Percentiles rank a stretch among this genome's conserved stretches.
Conservation (phyloP, 1,284 basidiomycete genomes). For the Irpex rosettiformis region DNA sequence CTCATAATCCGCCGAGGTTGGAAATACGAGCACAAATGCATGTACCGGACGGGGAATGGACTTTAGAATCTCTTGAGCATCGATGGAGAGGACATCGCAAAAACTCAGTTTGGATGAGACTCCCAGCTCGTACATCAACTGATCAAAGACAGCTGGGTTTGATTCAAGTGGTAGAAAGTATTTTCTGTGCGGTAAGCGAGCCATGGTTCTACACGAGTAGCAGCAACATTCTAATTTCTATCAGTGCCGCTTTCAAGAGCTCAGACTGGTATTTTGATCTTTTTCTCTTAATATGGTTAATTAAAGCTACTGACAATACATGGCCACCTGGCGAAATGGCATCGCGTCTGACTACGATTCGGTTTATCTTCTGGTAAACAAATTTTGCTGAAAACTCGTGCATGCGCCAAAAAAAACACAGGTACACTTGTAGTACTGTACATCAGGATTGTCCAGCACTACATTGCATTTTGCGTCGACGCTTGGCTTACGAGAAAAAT, state of each 20-base stretch:
- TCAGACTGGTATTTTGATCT: no score
- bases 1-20: conserved; percentile 1
- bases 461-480: no score
- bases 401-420: not conserved
- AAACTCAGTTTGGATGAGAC: conserved; percentile 6
- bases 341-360: not conserved
- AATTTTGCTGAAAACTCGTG: not conserved
- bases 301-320: not conserved
- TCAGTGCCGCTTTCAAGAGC: no score
- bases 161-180: conserved; percentile 13
- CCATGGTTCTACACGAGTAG: no score
- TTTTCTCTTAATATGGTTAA: no score
- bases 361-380: not conserved
- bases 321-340: no score
- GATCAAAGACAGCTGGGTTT: conserved; percentile 10
- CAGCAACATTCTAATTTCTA: no score
- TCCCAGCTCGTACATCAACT: conserved; percentile 11
- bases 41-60: conserved; percentile 7
- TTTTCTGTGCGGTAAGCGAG: not conserved
- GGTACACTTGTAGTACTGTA: no score
- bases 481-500: no score
- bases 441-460: no score
- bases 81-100: conserved; percentile 11
- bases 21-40: conserved; percentile 13
- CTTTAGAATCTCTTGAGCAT: conserved; percentile 10